These are phyloP conservation scores for Elongisporangium prolatum DNA, from an alignment of 352 stramenopile species.

Conservation along the genomic window DNA sequence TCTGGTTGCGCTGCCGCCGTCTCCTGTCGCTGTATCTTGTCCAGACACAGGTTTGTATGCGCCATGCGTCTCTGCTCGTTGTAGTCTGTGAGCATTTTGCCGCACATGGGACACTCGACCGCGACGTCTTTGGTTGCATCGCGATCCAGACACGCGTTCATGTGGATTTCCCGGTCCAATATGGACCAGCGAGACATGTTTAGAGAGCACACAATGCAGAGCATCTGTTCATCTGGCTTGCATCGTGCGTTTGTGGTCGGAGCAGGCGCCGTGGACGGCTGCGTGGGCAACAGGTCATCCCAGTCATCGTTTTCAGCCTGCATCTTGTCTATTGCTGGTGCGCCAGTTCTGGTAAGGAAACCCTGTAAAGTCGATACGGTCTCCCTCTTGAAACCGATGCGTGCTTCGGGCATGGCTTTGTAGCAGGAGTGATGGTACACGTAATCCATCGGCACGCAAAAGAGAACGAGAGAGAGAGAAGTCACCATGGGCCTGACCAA, in stretches of 20 bases:
- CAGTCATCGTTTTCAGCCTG: constrained; percentile 15
- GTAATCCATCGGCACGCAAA: not conserved
- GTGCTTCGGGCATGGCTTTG: not conserved
- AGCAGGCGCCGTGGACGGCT: constrained; percentile 8
- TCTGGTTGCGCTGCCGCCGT: not conserved
- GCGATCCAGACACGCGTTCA: constrained; percentile 75
- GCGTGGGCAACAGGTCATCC: constrained; percentile 18
- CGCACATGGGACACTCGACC: constrained; percentile 55
- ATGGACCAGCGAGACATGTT: constrained; percentile 52
- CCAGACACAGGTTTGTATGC: constrained; percentile 70
- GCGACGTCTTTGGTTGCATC: constrained; percentile 13
- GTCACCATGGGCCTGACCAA: constrained; percentile 31
- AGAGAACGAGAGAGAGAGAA: not conserved
- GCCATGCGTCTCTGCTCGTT: constrained; percentile 59
- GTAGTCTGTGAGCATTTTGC: constrained; percentile 50
- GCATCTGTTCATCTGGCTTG: constrained; percentile 14
- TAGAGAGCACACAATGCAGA: constrained; percentile 55
- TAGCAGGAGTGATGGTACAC: not conserved
- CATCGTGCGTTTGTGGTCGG: not conserved
- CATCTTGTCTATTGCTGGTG: constrained; percentile 1
- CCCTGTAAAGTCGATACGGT: not conserved
- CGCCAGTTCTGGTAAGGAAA: too few relatives aligned
- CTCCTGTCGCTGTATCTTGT: constrained; percentile 14
- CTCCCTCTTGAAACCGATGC: not conserved
- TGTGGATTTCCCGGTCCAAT: constrained; percentile 44